Base-by-base conservation (phyloP, 2,329 filamentous ascomycete genomes). In the Stromatinia cepivora region DNA sequence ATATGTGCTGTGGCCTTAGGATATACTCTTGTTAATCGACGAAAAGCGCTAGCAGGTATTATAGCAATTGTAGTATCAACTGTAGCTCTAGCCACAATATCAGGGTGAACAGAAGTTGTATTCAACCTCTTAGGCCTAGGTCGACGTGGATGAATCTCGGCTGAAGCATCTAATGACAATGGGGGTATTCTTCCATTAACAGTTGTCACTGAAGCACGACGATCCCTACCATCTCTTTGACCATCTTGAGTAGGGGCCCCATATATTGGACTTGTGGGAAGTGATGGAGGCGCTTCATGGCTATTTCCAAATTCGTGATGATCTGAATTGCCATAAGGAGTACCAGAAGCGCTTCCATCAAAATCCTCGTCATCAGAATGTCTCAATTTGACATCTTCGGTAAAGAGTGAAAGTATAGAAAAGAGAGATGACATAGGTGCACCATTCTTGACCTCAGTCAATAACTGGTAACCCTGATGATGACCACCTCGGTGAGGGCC, bases 341-440 rank as follows among this genome's bases (percentile, higher is more conserved):
- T 74, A 72, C 69, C 73, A 54, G 71, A 72, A 64, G 76, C 75
- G 69, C 77, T 81, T 4, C 79, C 80, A 20, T 79, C 78, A 17
- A 71, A 34, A 42, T 77, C 74, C 59, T 79, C 76, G 6, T 92
- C 89, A n/a, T 90, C 88, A 0, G 90, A 87, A 72, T 90, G 85
- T 31, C 89, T 87, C 46, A 99, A 82, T 73, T 92, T 91, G 66
- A 99, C 89, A 76, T 97, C 94, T 79, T 99, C 95, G 4, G 95
- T 99, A 77, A 99, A 99, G 0, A 99, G 84, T 2, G 94, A 97
- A 81, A 99, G 88, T 74, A 99, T 97, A 0, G 95, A 98, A 80
- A 99, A 99, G 2, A 99, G 81, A 0, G 95, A 99, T 7, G 95
- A 99, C 94, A 99, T 97, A 1, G 96, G 94, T 1, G 95, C 94